phyloP scores from a whole-genome alignment of 1,284 basidiomycete species.

The Vanrija humicola region DNA sequence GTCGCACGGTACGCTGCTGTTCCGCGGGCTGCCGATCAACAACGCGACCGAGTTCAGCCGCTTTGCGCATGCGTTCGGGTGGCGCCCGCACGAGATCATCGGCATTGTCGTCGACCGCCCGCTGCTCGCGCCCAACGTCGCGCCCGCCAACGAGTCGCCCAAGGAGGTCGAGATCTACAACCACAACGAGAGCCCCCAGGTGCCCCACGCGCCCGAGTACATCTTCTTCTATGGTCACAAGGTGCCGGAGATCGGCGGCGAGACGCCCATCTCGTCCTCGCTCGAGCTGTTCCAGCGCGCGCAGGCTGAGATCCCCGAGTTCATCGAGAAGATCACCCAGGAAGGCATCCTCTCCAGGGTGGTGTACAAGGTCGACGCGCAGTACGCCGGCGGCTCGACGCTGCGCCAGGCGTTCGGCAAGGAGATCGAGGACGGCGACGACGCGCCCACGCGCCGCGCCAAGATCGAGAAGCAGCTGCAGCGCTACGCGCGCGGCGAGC shows the following conservation, averaged over 20 bases:
- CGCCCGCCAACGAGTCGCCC: constrained; percentile 20
- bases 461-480: constrained; percentile 16
- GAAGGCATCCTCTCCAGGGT: constrained; percentile 10
- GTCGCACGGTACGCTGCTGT: constrained; percentile 14
- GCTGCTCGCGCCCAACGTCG: constrained; percentile 15
- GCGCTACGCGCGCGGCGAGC: constrained; percentile 11
- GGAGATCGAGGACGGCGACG: constrained; percentile 8
- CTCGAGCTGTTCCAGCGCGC: constrained; percentile 15
- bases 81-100: constrained; percentile 15
- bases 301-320: constrained; percentile 13
- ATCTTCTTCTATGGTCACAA: constrained; percentile 17
- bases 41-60: constrained; percentile 4
- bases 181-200: constrained; percentile 19
- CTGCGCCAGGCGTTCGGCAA: constrained; percentile 18
- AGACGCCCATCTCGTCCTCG: constrained; percentile 14
- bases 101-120: constrained; percentile 15
- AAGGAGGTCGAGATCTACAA: constrained; percentile 9
- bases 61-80: constrained; percentile 13
- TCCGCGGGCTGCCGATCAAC: constrained; percentile 12
- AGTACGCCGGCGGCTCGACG: constrained; percentile 11
- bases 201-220: constrained; percentile 17
- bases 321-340: constrained; percentile 9
- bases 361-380: constrained; percentile 4
- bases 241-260: constrained; percentile 7
- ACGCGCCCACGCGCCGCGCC: background rate